Conservation (phyloP, 306 rosid species). For the Betula pendula region DNA sequence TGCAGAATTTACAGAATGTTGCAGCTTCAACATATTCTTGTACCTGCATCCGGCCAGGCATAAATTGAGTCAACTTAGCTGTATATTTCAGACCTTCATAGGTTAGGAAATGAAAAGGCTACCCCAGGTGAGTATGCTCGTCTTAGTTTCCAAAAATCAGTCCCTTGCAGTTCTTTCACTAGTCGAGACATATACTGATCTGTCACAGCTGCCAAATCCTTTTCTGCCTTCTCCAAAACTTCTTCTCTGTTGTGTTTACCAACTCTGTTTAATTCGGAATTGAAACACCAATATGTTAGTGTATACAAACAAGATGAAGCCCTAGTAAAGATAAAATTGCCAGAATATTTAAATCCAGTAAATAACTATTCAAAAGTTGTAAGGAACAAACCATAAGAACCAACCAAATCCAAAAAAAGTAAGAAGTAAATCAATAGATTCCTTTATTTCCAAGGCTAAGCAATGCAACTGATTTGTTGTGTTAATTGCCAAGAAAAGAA, state of each 20-base stretch:
- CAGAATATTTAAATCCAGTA: background rate
- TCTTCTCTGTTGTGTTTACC: conserved; percentile 79
- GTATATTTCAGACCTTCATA: conserved; percentile 8
- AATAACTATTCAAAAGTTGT: background rate
- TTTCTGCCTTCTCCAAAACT: conserved; percentile 85
- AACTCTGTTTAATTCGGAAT: conserved; percentile 49
- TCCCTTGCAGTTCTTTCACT: conserved; percentile 78
- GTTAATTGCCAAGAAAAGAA: background rate
- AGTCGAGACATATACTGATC: conserved; percentile 56
- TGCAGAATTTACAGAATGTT: conserved; percentile 83
- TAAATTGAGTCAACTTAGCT: conserved; percentile 27
- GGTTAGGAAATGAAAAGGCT: conserved; percentile 29
- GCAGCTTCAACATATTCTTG: conserved; percentile 98
- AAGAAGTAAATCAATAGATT: conserved; percentile 1
- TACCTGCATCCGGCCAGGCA: conserved; percentile 51
- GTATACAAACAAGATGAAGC: background rate
- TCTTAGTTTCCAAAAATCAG: conserved; percentile 97
- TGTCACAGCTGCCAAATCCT: conserved; percentile 76
- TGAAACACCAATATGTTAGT: background rate
- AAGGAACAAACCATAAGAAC: background rate
- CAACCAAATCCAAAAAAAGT: conserved; percentile 1
- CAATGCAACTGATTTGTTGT: background rate
- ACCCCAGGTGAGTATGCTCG: conserved; percentile 99
- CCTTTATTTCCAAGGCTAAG: background rate
- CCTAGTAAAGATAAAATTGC: background rate